A percentile compares a stretch with the other conserved stretches of the same genome.
These are phyloP conservation scores for Chaetomiaceae sp. DNA, from an alignment of 2,329 filamentous ascomycete genomes.

Conservation along the genomic window DNA sequence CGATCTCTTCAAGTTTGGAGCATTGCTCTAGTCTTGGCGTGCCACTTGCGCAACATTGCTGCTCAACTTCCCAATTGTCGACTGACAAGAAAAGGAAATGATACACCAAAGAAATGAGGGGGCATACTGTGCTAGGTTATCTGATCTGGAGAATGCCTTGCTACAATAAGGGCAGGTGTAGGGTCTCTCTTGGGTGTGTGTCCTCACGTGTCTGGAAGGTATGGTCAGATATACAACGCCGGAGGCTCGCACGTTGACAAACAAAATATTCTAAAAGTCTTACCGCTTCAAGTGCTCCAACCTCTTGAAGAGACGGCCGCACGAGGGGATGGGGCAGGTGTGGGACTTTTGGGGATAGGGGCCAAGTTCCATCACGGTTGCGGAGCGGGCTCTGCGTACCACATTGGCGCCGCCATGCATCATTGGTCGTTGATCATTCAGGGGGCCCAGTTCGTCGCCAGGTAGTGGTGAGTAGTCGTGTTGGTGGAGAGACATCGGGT, in stretches of 20 bases:
- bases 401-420: constrained; percentile 70
- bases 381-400: constrained; percentile 84
- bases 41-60: constrained; percentile 40
- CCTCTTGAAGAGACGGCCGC: constrained; percentile 95
- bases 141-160: constrained; percentile 97
- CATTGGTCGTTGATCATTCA: constrained; percentile 61
- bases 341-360: constrained; percentile 98
- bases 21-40: constrained; percentile 34
- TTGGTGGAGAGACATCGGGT: constrained; percentile 63
- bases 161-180: constrained; percentile 97
- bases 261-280: constrained; percentile 44
- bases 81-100: constrained; percentile 33
- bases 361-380: constrained; percentile 92
- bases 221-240: constrained; percentile 43
- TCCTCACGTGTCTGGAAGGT: constrained; percentile 84
- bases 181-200: constrained; percentile 97
- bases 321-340: constrained; percentile 98
- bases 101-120: constrained; percentile 37
- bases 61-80: constrained; percentile 34
- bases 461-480: constrained; percentile 65
- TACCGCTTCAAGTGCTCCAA: constrained; percentile 99
- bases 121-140: constrained; percentile 95
- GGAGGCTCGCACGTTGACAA: constrained; percentile 35
- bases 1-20: constrained; percentile 27
- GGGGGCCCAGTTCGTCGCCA: constrained; percentile 59